Percentiles rank a stretch among this genome's conserved stretches.
phyloP scores from a whole-genome alignment of 2,329 filamentous ascomycete genomes.

The Colletotrichum lupini region DNA sequence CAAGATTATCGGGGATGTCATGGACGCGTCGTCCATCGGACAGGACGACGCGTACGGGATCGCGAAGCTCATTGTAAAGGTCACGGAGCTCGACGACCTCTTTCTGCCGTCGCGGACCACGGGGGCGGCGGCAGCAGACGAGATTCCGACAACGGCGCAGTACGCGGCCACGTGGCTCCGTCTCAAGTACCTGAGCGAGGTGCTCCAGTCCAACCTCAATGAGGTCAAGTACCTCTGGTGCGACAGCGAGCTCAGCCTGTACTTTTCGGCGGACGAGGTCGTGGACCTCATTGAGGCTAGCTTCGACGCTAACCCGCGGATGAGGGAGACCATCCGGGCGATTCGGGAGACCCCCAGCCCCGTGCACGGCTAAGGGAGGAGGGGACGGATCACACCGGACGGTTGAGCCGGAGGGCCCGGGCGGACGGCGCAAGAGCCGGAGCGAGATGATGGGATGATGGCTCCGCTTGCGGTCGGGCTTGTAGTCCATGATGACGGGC shows the following conservation, averaged over 20 bases:
- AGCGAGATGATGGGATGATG: conserved; percentile 1
- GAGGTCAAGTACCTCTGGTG: conserved; percentile 73
- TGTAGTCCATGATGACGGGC: no score
- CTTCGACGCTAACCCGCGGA: conserved; percentile 71
- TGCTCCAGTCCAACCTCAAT: conserved; percentile 73
- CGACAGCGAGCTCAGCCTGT: conserved; percentile 73
- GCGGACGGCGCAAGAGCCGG: conserved; percentile 15
- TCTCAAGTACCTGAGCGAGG: conserved; percentile 72
- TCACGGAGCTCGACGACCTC: conserved; percentile 69
- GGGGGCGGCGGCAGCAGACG: conserved; percentile 43
- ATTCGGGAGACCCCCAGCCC: conserved; percentile 65
- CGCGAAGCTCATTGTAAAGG: conserved; percentile 66
- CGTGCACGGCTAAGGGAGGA: conserved; percentile 28
- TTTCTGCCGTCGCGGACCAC: conserved; percentile 61
- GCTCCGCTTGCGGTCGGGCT: background rate
- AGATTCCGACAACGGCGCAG: conserved; percentile 67
- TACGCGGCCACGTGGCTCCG: conserved; percentile 72
- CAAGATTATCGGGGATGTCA: conserved; percentile 71
- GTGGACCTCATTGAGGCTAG: conserved; percentile 71
- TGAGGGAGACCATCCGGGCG: conserved; percentile 67
- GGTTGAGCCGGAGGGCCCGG: conserved; percentile 26
- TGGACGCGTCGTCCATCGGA: conserved; percentile 70
- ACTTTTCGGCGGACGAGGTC: conserved; percentile 71
- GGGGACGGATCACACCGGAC: conserved; percentile 10
- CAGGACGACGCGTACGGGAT: conserved; percentile 73